Evolutionary conservation across 805 yeast genomes (phyloP).

Genomic region (Monosporozyma siamensis): DNA sequence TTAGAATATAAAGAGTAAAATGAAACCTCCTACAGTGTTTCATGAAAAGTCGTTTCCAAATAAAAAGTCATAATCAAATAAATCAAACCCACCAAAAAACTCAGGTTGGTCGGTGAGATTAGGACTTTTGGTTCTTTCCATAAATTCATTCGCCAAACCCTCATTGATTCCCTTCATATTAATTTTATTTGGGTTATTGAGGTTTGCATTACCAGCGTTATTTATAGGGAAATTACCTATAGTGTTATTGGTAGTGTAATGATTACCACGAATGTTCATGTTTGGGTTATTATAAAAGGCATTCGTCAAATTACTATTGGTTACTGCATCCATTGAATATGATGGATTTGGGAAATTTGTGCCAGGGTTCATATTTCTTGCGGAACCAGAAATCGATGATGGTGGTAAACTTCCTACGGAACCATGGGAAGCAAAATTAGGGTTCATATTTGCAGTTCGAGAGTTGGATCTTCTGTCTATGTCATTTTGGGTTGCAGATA

Average conservation of each 20-base stretch:
- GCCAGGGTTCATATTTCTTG: not conserved
- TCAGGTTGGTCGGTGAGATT: constrained; percentile 13
- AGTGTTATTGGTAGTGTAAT: not conserved
- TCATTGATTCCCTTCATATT: not conserved
- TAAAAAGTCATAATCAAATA: constrained; percentile 26
- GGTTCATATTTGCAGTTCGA: not conserved
- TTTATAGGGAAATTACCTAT: not conserved
- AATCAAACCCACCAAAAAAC: constrained; percentile 22
- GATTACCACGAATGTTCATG: not conserved
- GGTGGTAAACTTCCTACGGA: not conserved
- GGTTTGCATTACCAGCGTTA: not conserved
- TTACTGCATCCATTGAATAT: not conserved
- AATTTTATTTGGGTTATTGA: not conserved
- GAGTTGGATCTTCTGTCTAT: not conserved
- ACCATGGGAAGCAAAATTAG: not conserved
- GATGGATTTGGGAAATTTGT: not conserved
- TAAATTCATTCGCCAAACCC: constrained; percentile 5
- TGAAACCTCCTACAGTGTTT: too few relatives aligned
- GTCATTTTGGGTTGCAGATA: too few relatives aligned
- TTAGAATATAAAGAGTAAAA: too few relatives aligned
- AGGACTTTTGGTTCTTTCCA: constrained; percentile 1
- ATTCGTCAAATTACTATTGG: not conserved
- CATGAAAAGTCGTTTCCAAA: constrained; percentile 18
- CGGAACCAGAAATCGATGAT: not conserved
- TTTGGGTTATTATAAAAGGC: not conserved